phyloP scores from a whole-genome alignment of 2,329 filamentous ascomycete genomes.

The Hortaea sp. region DNA sequence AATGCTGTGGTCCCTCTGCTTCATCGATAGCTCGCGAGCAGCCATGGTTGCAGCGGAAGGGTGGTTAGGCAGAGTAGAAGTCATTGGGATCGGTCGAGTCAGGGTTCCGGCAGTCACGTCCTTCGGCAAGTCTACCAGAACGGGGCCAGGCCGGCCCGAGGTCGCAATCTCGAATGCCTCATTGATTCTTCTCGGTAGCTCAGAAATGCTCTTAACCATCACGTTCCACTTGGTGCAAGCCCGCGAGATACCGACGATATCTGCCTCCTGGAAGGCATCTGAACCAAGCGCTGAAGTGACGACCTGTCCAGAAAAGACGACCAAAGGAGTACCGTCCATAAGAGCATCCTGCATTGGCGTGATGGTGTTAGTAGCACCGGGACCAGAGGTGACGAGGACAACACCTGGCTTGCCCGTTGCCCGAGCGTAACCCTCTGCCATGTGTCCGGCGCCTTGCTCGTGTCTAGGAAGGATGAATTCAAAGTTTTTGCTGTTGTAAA shows the following conservation, averaged over 20 bases:
- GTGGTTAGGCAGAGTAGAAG: conserved; percentile 61
- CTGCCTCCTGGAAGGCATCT: conserved; percentile 94
- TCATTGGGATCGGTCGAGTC: conserved; percentile 71
- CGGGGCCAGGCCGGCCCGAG: conserved; percentile 83
- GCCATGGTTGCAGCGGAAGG: conserved; percentile 80
- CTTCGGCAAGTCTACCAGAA: conserved; percentile 91
- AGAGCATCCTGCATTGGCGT: conserved; percentile 95
- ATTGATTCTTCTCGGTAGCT: conserved; percentile 87
- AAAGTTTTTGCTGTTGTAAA: conserved; percentile 96
- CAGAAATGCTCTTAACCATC: conserved; percentile 91
- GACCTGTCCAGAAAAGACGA: conserved; percentile 94
- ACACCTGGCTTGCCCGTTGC: conserved; percentile 90
- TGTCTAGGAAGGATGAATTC: conserved; percentile 91
- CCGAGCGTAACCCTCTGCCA: conserved; percentile 94
- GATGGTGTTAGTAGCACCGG: conserved; percentile 91
- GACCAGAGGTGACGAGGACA: conserved; percentile 91
- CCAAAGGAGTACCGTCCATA: conserved; percentile 89
- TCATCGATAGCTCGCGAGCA: conserved; percentile 61
- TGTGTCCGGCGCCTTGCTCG: conserved; percentile 96
- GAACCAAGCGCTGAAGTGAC: conserved; percentile 81
- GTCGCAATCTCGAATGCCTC: conserved; percentile 98
- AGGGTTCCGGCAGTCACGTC: conserved; percentile 85
- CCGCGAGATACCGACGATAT: conserved; percentile 85
- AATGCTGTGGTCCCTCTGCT: conserved; percentile 65
- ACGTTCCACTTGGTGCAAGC: conserved; percentile 99